Base-by-base conservation (phyloP, 1,139 yeast species). In the Saccharomyces hybrid region DNA sequence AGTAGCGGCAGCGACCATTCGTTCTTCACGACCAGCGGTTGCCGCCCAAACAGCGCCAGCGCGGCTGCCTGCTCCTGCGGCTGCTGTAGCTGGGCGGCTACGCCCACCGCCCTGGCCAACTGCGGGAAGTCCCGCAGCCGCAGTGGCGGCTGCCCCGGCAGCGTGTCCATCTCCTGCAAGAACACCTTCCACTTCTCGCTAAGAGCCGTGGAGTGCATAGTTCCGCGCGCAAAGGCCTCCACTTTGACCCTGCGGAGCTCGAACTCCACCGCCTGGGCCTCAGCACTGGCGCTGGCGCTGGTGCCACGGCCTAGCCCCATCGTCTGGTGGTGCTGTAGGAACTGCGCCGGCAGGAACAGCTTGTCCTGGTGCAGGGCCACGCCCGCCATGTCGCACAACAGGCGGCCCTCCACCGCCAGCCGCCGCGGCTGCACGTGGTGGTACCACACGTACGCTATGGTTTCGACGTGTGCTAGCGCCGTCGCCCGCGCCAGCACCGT, bases 101-200 rank as follows among this genome's bases (percentile, higher is more conserved):
- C 38, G 11, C 46, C 31, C 48, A 64, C 19, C 11, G 65, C 56
- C 14, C 51, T 46, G 1, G 63, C 53, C 44, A 68, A 49, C 28
- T 61, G 32, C 8, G 70, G 66, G 52, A 64, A 68, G 52, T 68
- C 71, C 47, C 65, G 58, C n/a, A 63, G 64, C 11, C 60, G n/a
- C 60, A 57, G 4, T 38, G 51, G 5, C 51, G 47, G 5, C 41
- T 48, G 2, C 51, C 34, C 2, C 62, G 60, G 4, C 60, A 58
- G 41, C 32, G 62, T 55, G 46, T 68, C 71, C 52, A 68, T 56
- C 34, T 64, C 68, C 51, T 63, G 59, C n/a, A 67, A 24, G 48
- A 64, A 66, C 4, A 65, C 65, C 51, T 65, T 65, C 72, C 72
- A 68, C 51, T 66, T 66, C 44, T 66, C 68, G 21, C 59, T 51